Percentiles rank a stretch among this genome's conserved stretches.
Conservation (phyloP, 2,329 filamentous ascomycete genomes). For the Fusarium secorum region DNA sequence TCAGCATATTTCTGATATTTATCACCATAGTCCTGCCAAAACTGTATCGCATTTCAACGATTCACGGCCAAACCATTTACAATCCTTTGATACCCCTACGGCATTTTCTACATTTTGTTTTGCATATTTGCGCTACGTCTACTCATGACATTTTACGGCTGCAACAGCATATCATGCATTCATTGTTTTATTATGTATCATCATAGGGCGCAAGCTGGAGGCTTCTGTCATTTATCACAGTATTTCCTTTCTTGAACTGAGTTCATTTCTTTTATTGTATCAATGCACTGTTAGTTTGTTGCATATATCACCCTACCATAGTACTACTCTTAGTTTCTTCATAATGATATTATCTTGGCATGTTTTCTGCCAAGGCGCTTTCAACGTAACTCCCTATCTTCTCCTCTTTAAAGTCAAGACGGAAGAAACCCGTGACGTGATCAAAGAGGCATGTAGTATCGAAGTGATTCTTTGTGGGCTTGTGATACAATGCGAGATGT, state of each 20-base stretch:
- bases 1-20: not conserved
- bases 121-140: conserved; percentile 12
- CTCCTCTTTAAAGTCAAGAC: not conserved
- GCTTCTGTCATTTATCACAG: conserved; percentile 2
- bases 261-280: not conserved
- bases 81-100: conserved; percentile 42
- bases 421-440: not conserved
- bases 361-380: not conserved
- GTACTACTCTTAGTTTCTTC: conserved; percentile 4
- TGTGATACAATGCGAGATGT: conserved; percentile 9
- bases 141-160: conserved; percentile 33
- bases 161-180: conserved; percentile 32
- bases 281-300: conserved; percentile 3
- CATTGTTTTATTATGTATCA: conserved; percentile 21
- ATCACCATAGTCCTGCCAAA: conserved; percentile 10
- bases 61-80: conserved; percentile 40
- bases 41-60: conserved; percentile 31
- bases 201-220: conserved; percentile 13
- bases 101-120: conserved; percentile 7
- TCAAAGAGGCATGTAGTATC: conserved; percentile 5
- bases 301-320: conserved; percentile 7
- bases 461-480: not conserved
- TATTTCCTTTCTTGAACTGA: not conserved
- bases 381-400: not conserved
- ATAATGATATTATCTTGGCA: conserved; percentile 13